Conservation (phyloP, 768 basidiomycete species). For the Pisolithus albus region DNA sequence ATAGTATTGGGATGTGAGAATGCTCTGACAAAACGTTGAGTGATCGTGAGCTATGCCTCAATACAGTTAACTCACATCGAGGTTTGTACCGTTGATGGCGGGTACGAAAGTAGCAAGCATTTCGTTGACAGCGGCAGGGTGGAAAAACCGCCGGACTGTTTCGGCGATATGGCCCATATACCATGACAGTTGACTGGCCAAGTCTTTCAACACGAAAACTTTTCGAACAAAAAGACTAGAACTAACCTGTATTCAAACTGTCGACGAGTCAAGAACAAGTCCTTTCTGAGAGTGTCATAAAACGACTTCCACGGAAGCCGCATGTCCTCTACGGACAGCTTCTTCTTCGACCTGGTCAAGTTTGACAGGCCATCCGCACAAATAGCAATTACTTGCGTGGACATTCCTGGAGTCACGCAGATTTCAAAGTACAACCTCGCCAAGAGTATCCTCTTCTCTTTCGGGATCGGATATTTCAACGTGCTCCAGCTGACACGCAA, state of each 20-base stretch:
- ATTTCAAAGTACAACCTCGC: conserved; percentile 77
- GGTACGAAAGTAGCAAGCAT: conserved; percentile 74
- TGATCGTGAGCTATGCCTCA: conserved; percentile 62
- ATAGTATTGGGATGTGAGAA: conserved; percentile 80
- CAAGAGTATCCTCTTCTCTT: conserved; percentile 64
- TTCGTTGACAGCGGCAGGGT: conserved; percentile 52
- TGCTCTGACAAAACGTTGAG: conserved; percentile 56
- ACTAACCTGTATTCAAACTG: conserved; percentile 44
- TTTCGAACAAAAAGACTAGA: background rate
- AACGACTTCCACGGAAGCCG: conserved; percentile 68
- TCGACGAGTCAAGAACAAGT: conserved; percentile 61
- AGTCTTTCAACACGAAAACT: conserved; percentile 23
- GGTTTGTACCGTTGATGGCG: conserved; percentile 58
- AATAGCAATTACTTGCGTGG: conserved; percentile 58
- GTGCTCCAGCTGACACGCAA: conserved; percentile 55
- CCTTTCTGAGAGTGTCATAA: conserved; percentile 69
- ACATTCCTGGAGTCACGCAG: conserved; percentile 69
- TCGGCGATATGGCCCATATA: conserved; percentile 62
- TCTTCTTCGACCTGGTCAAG: conserved; percentile 63
- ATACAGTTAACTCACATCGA: conserved; percentile 45
- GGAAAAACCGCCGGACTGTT: conserved; percentile 63
- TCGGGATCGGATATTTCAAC: conserved; percentile 83
- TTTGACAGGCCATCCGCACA: conserved; percentile 57
- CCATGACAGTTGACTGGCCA: conserved; percentile 62
- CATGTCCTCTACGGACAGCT: conserved; percentile 65